Evolutionary conservation across 805 yeast genomes (phyloP).

Genomic region (Osmozyma mogii): DNA sequence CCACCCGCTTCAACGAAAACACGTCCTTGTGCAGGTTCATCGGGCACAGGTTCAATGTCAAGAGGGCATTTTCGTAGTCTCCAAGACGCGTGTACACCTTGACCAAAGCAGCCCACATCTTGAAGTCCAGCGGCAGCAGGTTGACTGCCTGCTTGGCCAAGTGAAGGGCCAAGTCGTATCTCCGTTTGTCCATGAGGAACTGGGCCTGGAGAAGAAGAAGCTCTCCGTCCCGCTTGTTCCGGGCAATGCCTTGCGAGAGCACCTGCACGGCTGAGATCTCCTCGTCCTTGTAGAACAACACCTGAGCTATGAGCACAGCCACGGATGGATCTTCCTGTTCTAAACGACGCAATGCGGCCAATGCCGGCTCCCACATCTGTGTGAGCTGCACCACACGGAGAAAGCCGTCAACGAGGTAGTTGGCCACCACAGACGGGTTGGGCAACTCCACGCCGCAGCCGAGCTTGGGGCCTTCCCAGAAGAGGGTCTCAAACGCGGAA

Average conservation of each 20-base stretch:
- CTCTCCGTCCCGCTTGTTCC: conserved; percentile 47
- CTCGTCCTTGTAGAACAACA: conserved; percentile 45
- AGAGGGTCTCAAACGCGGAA: conserved; percentile 58
- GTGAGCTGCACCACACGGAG: conserved; percentile 57
- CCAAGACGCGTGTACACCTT: conserved; percentile 53
- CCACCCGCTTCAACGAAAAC: conserved; percentile 52
- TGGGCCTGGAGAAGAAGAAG: conserved; percentile 50
- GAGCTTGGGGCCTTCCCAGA: conserved; percentile 54
- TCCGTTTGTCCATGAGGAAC: conserved; percentile 45
- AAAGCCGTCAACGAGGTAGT: conserved; percentile 72
- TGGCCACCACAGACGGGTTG: conserved; percentile 52
- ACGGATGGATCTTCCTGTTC: conserved; percentile 49
- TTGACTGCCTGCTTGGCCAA: conserved; percentile 59
- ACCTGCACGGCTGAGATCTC: conserved; percentile 51
- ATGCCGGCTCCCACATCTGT: conserved; percentile 52
- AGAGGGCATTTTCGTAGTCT: conserved; percentile 63
- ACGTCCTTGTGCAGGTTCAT: conserved; percentile 70
- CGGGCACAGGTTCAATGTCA: conserved; percentile 73
- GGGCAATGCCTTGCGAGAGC: conserved; percentile 42
- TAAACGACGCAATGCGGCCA: conserved; percentile 50
- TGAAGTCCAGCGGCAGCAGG: conserved; percentile 67
- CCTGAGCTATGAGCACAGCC: conserved; percentile 45
- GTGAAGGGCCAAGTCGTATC: conserved; percentile 49
- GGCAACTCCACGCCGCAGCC: conserved; percentile 67
- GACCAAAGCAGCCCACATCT: conserved; percentile 65